Conservation (phyloP, 2,329 filamentous ascomycete genomes). For the Neonectria faginata region DNA sequence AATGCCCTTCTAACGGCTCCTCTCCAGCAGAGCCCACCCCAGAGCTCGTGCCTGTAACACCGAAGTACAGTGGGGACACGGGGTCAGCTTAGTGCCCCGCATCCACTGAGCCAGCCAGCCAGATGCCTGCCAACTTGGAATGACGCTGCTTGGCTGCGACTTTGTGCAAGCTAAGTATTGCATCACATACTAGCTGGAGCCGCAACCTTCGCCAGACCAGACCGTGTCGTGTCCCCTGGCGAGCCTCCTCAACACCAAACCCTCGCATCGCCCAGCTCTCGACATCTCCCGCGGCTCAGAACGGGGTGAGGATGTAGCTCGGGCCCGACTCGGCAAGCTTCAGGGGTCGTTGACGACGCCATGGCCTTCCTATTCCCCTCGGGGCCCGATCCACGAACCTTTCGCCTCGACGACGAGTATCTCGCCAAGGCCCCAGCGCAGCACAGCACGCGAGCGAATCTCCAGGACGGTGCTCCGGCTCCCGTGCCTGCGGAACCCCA, state of each 20-base stretch:
- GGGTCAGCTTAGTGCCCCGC: constrained; percentile 47
- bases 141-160: constrained; percentile 31
- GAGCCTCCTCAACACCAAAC: constrained; percentile 11
- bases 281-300: constrained; percentile 31
- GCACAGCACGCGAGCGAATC: constrained; percentile 39
- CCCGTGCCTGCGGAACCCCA: constrained; percentile 36
- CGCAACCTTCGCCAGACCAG: constrained; percentile 28
- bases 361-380: constrained; percentile 57
- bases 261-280: constrained; percentile 20
- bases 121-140: constrained; percentile 29
- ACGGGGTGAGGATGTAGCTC: constrained; percentile 43
- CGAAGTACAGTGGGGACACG: constrained; percentile 36
- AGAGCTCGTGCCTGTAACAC: constrained; percentile 21
- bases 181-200: constrained; percentile 46
- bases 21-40: constrained; percentile 12
- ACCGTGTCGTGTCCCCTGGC: constrained; percentile 1
- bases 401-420: constrained; percentile 46
- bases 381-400: constrained; percentile 45
- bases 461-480: constrained; percentile 37
- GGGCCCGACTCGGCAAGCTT: constrained; percentile 33
- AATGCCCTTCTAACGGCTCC: not conserved
- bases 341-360: constrained; percentile 46
- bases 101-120: constrained; percentile 35
- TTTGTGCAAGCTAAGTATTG: constrained; percentile 40
- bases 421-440: constrained; percentile 37